Evolutionary conservation across 805 yeast species (phyloP), one percentile per base, ranked within the genome.

Genomic region (Schizosaccharomyces octosporus): DNA sequence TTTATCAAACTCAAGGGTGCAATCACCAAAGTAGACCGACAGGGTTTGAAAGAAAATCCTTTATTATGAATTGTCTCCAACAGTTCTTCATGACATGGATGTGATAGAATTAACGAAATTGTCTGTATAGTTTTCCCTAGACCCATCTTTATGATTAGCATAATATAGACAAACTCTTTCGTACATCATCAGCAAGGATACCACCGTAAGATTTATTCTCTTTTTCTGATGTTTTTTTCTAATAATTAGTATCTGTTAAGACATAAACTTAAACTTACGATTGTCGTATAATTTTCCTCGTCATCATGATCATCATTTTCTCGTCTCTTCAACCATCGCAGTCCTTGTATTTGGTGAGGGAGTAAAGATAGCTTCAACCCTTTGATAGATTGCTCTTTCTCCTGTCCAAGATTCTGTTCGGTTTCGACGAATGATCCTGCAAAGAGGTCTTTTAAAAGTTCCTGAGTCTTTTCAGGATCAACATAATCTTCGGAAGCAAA

Each of bases 101-200:
- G 66, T 41, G 80, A 74, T 62, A 82, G 66, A 62, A 85, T 79
- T 55, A 87, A 72, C 0, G 93, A 84, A 55, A 81, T 72, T 17
- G 85, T 80, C 71, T 87, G 95, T 59, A 87, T 79, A 0, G 95
- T 87, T 67, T 87, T 87, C 61, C 95, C 95, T 17, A 87, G 73
- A 19, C 95, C 95, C 95, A 87, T 87, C 59, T 55, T 19, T 19
- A 45, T 45, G 21, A 45, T 45, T 45, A 55, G 59, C 41, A 31
- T 27, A 3, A 5, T 13, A 55, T 29, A 32, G 24, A 55, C 21
- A 3, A 32, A 32, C 3, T 21, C 2, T 17, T 11, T 31, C 59
- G 15, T 36, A 55, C 59, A 41, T 59, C 61, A 59, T 59, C 61
- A 13, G 61, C 61, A 19, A 59, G 36, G 6, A 59, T 59, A 15